Conservation (phyloP, 805 yeast genomes). For the Ogataea trehalophila region DNA sequence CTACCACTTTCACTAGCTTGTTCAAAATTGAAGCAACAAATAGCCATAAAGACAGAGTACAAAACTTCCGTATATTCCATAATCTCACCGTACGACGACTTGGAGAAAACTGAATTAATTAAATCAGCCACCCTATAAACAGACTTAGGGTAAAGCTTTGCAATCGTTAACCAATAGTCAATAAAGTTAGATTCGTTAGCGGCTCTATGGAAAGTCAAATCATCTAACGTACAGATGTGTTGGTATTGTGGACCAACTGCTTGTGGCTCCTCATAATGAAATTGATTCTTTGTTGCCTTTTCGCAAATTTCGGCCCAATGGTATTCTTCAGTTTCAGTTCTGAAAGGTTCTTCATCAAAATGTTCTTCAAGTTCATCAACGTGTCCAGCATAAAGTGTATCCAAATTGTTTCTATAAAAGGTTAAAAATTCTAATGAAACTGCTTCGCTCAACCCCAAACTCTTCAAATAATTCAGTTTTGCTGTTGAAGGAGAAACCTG, state of each 20-base stretch:
- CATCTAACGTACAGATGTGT: slow-evolving; percentile 34
- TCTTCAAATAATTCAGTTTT: slow-evolving; percentile 29
- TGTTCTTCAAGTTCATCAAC: slow-evolving; percentile 24
- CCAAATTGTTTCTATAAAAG: slow-evolving; percentile 19
- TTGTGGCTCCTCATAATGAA: slow-evolving; percentile 19
- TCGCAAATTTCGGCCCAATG: slow-evolving; percentile 17
- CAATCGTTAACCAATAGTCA: slow-evolving; percentile 38
- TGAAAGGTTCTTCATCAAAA: slow-evolving; percentile 25
- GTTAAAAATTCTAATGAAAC: slow-evolving; percentile 27
- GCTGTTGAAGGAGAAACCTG: slow-evolving; percentile 38
- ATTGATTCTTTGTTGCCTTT: slow-evolving; percentile 16
- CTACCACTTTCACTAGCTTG: slow-evolving; percentile 11
- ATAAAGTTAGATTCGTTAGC: slow-evolving; percentile 34
- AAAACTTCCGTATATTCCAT: slow-evolving; percentile 34
- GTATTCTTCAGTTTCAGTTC: slow-evolving; percentile 6
- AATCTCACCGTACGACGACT: slow-evolving; percentile 28
- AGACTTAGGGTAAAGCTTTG: slow-evolving; percentile 39
- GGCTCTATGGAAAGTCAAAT: slow-evolving; percentile 36
- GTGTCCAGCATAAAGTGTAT: slow-evolving; percentile 14
- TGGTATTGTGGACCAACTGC: slow-evolving; percentile 36
- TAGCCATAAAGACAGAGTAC: slow-evolving; percentile 31
- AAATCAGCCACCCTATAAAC: slow-evolving; percentile 35
- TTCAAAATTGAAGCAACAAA: slow-evolving; percentile 31
- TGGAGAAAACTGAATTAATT: slow-evolving; percentile 31
- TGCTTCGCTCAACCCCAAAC: slow-evolving; percentile 28